Conservation (phyloP, 2,329 filamentous ascomycete genomes). For the Ceratocystis albifundus region DNA sequence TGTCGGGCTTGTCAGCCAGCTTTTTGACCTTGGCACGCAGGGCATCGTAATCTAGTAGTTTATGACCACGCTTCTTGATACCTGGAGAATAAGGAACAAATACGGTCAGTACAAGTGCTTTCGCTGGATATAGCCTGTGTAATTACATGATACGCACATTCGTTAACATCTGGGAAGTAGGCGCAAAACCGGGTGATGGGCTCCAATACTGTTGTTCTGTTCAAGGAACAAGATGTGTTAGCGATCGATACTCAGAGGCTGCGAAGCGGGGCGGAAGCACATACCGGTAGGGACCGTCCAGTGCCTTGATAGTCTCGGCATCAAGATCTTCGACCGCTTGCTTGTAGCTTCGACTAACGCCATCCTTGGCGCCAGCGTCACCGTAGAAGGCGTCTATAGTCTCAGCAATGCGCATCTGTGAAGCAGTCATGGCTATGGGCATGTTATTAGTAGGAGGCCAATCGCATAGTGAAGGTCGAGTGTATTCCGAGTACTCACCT, state of each 20-base stretch:
- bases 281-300: constrained; percentile 87
- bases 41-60: constrained; percentile 94
- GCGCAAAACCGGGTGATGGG: constrained; percentile 93
- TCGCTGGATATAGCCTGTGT: neutral
- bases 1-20: constrained; percentile 95
- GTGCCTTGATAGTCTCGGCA: constrained; percentile 93
- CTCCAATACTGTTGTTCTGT: constrained; percentile 78
- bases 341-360: constrained; percentile 93
- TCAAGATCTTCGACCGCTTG: constrained; percentile 96
- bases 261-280: constrained; percentile 10
- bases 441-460: constrained; percentile 2
- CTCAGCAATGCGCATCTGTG: constrained; percentile 97
- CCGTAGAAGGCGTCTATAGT: constrained; percentile 99
- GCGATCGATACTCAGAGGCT: neutral
- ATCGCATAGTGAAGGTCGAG: neutral
- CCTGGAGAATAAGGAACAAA: constrained; percentile 35
- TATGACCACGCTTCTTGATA: constrained; percentile 98
- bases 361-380: constrained; percentile 85
- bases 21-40: constrained; percentile 94
- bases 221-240: constrained; percentile 13
- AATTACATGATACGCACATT: constrained; percentile 49
- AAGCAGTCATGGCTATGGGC: constrained; percentile 80
- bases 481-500: constrained; percentile 40
- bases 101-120: neutral
- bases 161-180: constrained; percentile 98